Evolutionary conservation across 2,329 filamentous ascomycete species (phyloP).

Genomic region (Reticulascus tulasneorum): DNA sequence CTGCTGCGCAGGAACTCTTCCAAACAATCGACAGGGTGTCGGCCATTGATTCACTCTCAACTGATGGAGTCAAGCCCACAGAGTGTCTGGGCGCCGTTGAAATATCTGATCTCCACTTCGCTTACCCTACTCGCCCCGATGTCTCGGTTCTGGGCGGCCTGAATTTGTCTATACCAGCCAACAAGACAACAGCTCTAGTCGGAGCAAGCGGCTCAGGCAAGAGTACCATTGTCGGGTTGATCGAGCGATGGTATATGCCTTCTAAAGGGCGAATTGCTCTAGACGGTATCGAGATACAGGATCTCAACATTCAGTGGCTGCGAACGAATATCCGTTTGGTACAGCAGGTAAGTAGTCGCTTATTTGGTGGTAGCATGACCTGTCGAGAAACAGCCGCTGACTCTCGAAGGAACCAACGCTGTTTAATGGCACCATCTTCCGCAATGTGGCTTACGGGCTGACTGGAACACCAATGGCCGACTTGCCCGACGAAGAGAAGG

Average conservation of each 20-base stretch:
- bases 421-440: constrained; percentile 17
- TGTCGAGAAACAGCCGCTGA: no score
- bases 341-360: no score
- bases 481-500: constrained; percentile 40
- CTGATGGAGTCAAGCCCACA: constrained; percentile 32
- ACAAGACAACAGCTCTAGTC: constrained; percentile 64
- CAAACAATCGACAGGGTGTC: constrained; percentile 42
- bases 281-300: constrained; percentile 20
- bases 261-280: constrained; percentile 20
- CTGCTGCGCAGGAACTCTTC: constrained; percentile 44
- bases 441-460: constrained; percentile 48
- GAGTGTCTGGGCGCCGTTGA: no score
- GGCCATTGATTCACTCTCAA: constrained; percentile 37
- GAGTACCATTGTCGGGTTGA: constrained; percentile 62
- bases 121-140: constrained; percentile 65
- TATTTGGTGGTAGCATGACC: no score
- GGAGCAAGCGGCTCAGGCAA: constrained; percentile 67
- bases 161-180: constrained; percentile 54
- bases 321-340: constrained; percentile 26
- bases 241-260: constrained; percentile 59
- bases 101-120: no score
- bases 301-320: constrained; percentile 24
- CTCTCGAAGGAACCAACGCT: constrained; percentile 21
- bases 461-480: constrained; percentile 30
- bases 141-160: constrained; percentile 61